Evolutionary conservation across 805 yeast genomes (phyloP), one percentile per base, ranked within the genome.

Genomic region (Candida broadrunensis): DNA sequence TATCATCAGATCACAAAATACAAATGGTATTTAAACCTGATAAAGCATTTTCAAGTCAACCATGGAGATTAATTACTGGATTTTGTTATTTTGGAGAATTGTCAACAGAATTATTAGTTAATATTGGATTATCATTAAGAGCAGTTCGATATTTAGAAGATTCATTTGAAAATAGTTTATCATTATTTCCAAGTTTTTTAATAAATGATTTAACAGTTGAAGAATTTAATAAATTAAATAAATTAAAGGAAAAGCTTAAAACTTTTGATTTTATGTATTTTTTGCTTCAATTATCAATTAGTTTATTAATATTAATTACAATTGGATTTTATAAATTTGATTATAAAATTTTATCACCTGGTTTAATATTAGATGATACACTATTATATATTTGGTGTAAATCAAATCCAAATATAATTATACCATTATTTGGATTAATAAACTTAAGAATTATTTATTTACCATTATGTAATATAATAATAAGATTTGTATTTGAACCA

Each of bases 1-100:
- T 54, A 38, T 43, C 50, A 23, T 19, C 54, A 3, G 50, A 63
- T n/a, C 42, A 51, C 7, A 42, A 43, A 2, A 27, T 45, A 9
- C 50, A 45, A 27, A 45, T 68, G 26, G 36, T 50, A 6, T 65
- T 61, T 44, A 23, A 46, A 2, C 65, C 67, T 1, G 60, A 55
- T 16, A 54, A 52, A 45, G 53, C 61, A 11, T 47, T 63, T 20
- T 24, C 48, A 19, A 38, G 38, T n/a, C 65, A 69, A 49, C 67
- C 64, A 6, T 68, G 73, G 73, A 47, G 73, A 29, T 39, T 66
- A 12, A 15, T 64, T 13, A 60, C 72, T 12, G 50, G 66, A 13
- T 68, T 67, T 47, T 58, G 60, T 44, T 60, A 52, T 34, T 56
- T 61, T 38, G 69, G 61, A 4, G 58, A 53, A 25, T 46, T 62